Percentiles rank a stretch among this genome's conserved stretches.
phyloP scores from a whole-genome alignment of 306 rosid genomes.

The Fragaria vesca region DNA sequence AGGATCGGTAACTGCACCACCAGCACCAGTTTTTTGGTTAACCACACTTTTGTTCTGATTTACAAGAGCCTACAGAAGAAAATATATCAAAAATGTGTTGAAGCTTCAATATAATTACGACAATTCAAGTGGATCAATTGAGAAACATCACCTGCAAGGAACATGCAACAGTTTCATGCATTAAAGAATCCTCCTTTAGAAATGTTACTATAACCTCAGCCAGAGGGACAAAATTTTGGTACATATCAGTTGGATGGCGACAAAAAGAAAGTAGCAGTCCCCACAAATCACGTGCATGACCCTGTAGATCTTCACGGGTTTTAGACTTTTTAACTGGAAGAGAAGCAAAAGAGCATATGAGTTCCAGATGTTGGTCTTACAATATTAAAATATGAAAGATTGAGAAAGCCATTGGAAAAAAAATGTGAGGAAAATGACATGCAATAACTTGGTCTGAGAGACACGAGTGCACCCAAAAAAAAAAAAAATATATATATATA shows the following conservation, averaged over 20 bases:
- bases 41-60: slow-evolving; percentile 69
- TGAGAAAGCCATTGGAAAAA: slow-evolving; percentile 8
- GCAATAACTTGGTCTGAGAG: neutral
- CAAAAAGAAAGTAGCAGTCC: slow-evolving; percentile 87
- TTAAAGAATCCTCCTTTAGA: slow-evolving; percentile 67
- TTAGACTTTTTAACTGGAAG: slow-evolving; percentile 51
- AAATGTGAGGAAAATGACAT: neutral
- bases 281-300: slow-evolving; percentile 56
- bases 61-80: slow-evolving; percentile 64
- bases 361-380: slow-evolving; percentile 5
- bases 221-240: slow-evolving; percentile 43
- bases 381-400: slow-evolving; percentile 8
- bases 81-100: slow-evolving; percentile 19
- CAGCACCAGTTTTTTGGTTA: slow-evolving; percentile 35
- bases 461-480: neutral
- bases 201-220: slow-evolving; percentile 51
- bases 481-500: no score
- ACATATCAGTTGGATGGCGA: slow-evolving; percentile 69
- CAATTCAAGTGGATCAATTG: neutral
- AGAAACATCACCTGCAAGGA: slow-evolving; percentile 65
- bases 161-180: slow-evolving; percentile 63
- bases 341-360: slow-evolving; percentile 7
- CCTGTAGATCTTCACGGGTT: slow-evolving; percentile 52
- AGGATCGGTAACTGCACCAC: slow-evolving; percentile 32
- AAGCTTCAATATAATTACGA: slow-evolving; percentile 14